Evolutionary conservation across 805 yeast species (phyloP).

Genomic region (Pichia kluyveri): DNA sequence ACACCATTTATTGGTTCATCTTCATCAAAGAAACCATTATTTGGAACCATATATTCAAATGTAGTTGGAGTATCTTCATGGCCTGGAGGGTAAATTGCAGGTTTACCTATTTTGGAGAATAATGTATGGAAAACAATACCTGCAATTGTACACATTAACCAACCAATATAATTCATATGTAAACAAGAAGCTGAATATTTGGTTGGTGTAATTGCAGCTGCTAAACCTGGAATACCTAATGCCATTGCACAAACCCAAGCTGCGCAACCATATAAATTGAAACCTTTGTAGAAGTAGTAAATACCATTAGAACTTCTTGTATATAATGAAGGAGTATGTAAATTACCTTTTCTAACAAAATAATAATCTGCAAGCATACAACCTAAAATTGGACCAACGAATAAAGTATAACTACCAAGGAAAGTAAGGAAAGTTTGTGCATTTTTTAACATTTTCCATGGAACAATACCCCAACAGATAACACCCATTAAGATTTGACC

Average conservation of each 20-base stretch:
- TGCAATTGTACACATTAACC: conserved; percentile 16
- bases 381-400: conserved; percentile 32
- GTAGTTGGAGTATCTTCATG: conserved; percentile 16
- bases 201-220: conserved; percentile 17
- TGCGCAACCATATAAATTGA: conserved; percentile 12
- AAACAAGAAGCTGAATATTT: conserved; percentile 11
- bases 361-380: conserved; percentile 31
- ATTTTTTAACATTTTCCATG: conserved; percentile 32
- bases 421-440: conserved; percentile 27
- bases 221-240: conserved; percentile 23
- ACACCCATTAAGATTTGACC: conserved; percentile 35
- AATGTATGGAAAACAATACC: conserved; percentile 11
- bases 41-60: conserved; percentile 15
- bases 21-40: conserved; percentile 19
- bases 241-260: conserved; percentile 11
- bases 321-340: conserved; percentile 33
- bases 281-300: conserved; percentile 26
- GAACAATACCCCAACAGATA: conserved; percentile 29
- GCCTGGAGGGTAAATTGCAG: conserved; percentile 14
- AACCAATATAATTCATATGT: conserved; percentile 19
- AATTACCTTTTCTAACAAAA: conserved; percentile 30
- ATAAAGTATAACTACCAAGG: conserved; percentile 24
- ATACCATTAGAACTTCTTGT: conserved; percentile 19
- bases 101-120: conserved; percentile 13
- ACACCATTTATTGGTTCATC: conserved; percentile 19